phyloP scores from a whole-genome alignment of 1,284 basidiomycete species.

The Fistulina hepatica region DNA sequence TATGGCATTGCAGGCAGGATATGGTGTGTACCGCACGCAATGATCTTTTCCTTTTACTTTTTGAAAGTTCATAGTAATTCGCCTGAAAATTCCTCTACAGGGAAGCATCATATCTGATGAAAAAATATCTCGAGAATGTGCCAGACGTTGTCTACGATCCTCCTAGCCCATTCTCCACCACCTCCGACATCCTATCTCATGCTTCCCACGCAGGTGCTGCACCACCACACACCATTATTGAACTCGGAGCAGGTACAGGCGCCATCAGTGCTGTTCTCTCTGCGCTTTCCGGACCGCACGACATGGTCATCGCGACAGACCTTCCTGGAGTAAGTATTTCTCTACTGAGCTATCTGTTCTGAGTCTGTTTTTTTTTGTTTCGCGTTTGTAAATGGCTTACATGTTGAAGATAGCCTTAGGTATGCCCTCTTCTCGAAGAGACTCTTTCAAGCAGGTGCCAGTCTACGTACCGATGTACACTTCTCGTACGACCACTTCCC shows the following conservation, averaged over 20 bases:
- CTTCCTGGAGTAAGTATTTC: constrained; percentile 48
- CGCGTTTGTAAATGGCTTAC: not conserved
- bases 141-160: constrained; percentile 45
- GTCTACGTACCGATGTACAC: constrained; percentile 10
- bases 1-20: constrained; percentile 72
- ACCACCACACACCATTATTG: constrained; percentile 32
- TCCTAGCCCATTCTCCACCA: constrained; percentile 20
- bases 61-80: constrained; percentile 2
- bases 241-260: constrained; percentile 67
- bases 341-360: too few relatives aligned
- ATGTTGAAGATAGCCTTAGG: constrained; percentile 19
- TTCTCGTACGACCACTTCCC: constrained; percentile 43
- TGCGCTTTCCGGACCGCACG: constrained; percentile 19
- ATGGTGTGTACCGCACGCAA: constrained; percentile 38
- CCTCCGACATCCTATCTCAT: constrained; percentile 14
- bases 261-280: constrained; percentile 44
- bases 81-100: constrained; percentile 25
- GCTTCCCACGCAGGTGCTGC: constrained; percentile 12
- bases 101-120: constrained; percentile 64
- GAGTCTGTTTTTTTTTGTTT: constrained; percentile 1
- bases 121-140: constrained; percentile 39
- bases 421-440: constrained; percentile 46
- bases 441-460: constrained; percentile 30
- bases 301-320: constrained; percentile 54
- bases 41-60: constrained; percentile 4